Base-by-base conservation (phyloP, 331 rosid species). In the Quercus lobata region DNA sequence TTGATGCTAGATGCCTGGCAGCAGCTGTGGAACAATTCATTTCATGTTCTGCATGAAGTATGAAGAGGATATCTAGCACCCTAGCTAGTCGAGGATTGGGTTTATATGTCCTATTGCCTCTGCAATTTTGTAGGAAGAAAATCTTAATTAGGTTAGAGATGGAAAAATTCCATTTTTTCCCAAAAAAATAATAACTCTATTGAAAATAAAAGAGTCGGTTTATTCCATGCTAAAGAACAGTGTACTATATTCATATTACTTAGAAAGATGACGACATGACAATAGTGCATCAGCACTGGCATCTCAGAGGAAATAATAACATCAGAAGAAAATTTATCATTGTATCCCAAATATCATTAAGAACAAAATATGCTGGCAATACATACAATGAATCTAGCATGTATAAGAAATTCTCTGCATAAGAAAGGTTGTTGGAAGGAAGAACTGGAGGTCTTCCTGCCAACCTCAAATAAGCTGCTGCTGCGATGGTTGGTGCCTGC, bases 351-450 rank as follows among this genome's bases (percentile, higher is more conserved):
- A 68, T 57, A 66, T 80, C 21, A 46, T 15, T 78, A 69, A 61
- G 37, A 21, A 68, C 12, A 56, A 69, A 29, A 55, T 60, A 78
- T 75, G 69, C 10, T 12, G 5, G 70, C 22, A 32, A 16, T 80
- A 83, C 98, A 35, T 90, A 94, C 98, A 94, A 68, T 62, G 98
- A 94, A 87, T 94, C 98, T 57, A 94, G 96, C 98, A 94, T 94
- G 92, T 94, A 94, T 46, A 92, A 76, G 86, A 94, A 90, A 84
- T 92, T 94, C 88, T 92, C 97, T 0, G 98, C 81, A 84, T 92
- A 94, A 70, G 98, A 89, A 78, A 94, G 97, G 81, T 68, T 78
- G 85, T 80, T 90, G 52, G 98, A 89, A 76, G 98, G 98, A 74
- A 94, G 96, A 82, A 94, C 98, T 10, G 98, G 87, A 54, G 94